Evolutionary conservation across 176 grass and related monocot genomes (phyloP), one percentile per base, ranked within the genome.

Genomic region (Musa acuminata): DNA sequence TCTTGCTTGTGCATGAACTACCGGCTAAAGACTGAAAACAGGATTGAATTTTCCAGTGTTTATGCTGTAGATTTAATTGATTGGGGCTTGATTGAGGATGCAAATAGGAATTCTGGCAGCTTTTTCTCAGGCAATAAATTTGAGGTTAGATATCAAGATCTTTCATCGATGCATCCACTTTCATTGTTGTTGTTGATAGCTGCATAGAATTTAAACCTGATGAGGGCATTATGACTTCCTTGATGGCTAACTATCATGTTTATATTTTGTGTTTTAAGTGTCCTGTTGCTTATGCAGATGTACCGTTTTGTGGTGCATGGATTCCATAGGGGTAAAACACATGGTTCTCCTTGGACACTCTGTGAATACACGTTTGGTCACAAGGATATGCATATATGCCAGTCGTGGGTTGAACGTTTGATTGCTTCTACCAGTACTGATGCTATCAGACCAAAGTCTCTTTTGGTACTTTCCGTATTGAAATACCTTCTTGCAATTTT

Each of bases 281-380:
- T 52, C 0, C 16, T 78, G 23, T 70, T 90, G n/a, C 52, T 87
- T 23, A 75, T 80, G 77, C 84, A 97, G 93, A 88, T 90, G 83
- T 73, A 97, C 64, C 85, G 83, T 20, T 97, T 97, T 85, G 81
- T 83, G 0, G 13, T 97, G 62, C 84, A 93, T 83, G 80, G 77
- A 57, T 75, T 87, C 58, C 51, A 69, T 23, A 81, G 52, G 83
- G 62, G 80, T 78, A 81, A 78, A 84, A 89, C 73, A 71, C 9
- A 20, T 66, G 72, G 87, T 78, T 91, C 83, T 50, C 79, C 77
- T 62, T 97, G 62, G 93, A 79, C 88, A 82, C 84, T 89, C 59
- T 86, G 78, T 68, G 87, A 90, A 79, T 83, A 97, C 77, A 77
- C 85, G 81, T 97, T 97, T 83, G 90, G 90, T 49, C 90, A 97